phyloP scores from a whole-genome alignment of 768 basidiomycete species.

The Lactifluus pinguis region DNA sequence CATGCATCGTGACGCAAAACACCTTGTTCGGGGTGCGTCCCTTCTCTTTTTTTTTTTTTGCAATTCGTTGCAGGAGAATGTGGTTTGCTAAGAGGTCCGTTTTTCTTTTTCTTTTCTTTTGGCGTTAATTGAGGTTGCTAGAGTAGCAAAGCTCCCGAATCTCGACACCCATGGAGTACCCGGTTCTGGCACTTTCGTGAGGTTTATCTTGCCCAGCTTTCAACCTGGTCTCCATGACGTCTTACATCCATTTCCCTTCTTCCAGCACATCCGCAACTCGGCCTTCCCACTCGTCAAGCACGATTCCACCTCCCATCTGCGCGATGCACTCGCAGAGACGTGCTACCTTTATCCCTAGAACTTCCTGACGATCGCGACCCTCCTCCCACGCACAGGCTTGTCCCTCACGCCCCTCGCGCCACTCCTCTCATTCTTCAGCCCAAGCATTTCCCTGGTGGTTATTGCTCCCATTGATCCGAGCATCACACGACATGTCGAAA shows the following conservation, averaged over 20 bases:
- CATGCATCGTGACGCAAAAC: too few relatives aligned
- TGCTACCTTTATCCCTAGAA: too few relatives aligned
- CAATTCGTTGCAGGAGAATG: too few relatives aligned
- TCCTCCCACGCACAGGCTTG: slow-evolving; percentile 76
- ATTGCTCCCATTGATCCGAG: slow-evolving; percentile 34
- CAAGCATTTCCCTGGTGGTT: slow-evolving; percentile 59
- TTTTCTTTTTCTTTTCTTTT: background rate
- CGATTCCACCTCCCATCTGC: slow-evolving; percentile 28
- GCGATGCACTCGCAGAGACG: background rate
- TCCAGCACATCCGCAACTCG: slow-evolving; percentile 36
- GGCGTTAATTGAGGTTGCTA: slow-evolving; percentile 38
- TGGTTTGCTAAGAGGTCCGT: too few relatives aligned
- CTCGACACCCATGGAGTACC: too few relatives aligned
- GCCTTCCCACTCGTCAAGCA: slow-evolving; percentile 40
- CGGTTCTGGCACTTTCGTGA: slow-evolving; percentile 80
- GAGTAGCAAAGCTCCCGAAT: slow-evolving; percentile 68
- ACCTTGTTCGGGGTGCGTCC: too few relatives aligned
- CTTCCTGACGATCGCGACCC: slow-evolving; percentile 49
- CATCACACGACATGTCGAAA: slow-evolving; percentile 48
- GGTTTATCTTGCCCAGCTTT: slow-evolving; percentile 73
- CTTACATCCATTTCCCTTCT: too few relatives aligned
- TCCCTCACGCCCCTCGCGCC: slow-evolving; percentile 67
- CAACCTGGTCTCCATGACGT: slow-evolving; percentile 26
- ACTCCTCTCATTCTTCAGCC: slow-evolving; percentile 28
- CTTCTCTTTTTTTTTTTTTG: too few relatives aligned